Conservation (phyloP, 2,329 filamentous ascomycete genomes). For the Fusarium pseudograminearum region DNA sequence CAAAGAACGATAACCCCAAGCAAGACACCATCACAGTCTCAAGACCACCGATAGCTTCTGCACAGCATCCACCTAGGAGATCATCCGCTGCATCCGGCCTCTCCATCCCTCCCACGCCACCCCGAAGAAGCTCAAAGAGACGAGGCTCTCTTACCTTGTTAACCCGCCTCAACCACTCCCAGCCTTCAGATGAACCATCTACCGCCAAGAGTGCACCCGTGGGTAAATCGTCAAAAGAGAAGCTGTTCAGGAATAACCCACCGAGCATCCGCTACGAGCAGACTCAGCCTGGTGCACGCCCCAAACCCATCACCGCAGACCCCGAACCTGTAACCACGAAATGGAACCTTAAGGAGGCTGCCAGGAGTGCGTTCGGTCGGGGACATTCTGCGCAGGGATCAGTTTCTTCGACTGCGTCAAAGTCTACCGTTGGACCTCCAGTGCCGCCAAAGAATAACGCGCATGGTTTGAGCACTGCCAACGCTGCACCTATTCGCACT, state of each 20-base stretch:
- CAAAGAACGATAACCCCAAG: slow-evolving; percentile 3
- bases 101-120: slow-evolving; percentile 36
- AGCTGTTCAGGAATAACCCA: slow-evolving; percentile 34
- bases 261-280: slow-evolving; percentile 50
- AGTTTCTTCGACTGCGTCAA: slow-evolving; percentile 27
- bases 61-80: slow-evolving; percentile 23
- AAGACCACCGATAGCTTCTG: slow-evolving; percentile 11
- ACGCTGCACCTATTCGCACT: neutral
- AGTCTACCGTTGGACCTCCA: slow-evolving; percentile 27
- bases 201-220: slow-evolving; percentile 26
- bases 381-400: slow-evolving; percentile 35
- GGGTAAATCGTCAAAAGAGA: slow-evolving; percentile 21
- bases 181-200: slow-evolving; percentile 25
- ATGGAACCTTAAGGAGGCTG: slow-evolving; percentile 53
- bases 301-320: slow-evolving; percentile 37
- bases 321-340: slow-evolving; percentile 43
- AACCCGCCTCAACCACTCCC: slow-evolving; percentile 24
- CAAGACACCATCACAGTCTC: slow-evolving; percentile 34
- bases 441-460: slow-evolving; percentile 4
- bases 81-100: slow-evolving; percentile 25
- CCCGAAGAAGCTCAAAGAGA: slow-evolving; percentile 45
- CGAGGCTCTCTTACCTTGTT: slow-evolving; percentile 34
- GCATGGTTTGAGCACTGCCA: neutral
- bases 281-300: slow-evolving; percentile 40
- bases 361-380: slow-evolving; percentile 50